Conservation (phyloP, 2,329 filamentous ascomycete genomes). For the Fusarium subglutinans region DNA sequence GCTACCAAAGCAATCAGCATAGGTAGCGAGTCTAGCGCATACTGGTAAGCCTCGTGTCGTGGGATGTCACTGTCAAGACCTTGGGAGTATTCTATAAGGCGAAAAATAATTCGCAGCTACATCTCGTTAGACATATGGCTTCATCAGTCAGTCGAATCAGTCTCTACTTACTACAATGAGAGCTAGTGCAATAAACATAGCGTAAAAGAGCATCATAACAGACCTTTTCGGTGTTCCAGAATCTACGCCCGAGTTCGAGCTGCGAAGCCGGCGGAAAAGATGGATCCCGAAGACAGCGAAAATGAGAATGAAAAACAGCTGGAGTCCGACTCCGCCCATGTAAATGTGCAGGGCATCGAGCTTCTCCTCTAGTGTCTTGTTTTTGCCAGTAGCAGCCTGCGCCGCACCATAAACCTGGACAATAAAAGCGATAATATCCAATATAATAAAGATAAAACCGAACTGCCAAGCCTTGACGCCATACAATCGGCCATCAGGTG, state of each 20-base stretch:
- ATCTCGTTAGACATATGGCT: accelerated
- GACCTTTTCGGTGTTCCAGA: not conserved
- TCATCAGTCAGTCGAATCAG: accelerated
- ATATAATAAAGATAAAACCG: not conserved
- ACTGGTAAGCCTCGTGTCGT: not conserved
- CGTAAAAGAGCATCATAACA: not conserved
- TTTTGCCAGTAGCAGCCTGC: not conserved
- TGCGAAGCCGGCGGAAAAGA: not conserved
- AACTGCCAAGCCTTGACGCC: not conserved
- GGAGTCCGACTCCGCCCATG: not conserved
- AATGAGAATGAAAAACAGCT: not conserved
- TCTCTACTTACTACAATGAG: not conserved
- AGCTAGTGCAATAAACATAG: not conserved
- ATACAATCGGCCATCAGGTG: not conserved
- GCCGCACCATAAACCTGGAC: not conserved
- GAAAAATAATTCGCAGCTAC: not conserved
- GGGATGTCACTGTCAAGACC: not conserved
- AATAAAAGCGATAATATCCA: not conserved
- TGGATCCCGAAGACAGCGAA: not conserved
- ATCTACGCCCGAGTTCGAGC: not conserved
- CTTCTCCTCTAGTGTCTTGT: accelerated
- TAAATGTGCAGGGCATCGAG: not conserved
- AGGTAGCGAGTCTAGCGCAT: not conserved
- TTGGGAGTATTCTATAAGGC: not conserved
- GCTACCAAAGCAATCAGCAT: not conserved